Conservation (phyloP, 306 rosid species). For the Abrus precatorius region DNA sequence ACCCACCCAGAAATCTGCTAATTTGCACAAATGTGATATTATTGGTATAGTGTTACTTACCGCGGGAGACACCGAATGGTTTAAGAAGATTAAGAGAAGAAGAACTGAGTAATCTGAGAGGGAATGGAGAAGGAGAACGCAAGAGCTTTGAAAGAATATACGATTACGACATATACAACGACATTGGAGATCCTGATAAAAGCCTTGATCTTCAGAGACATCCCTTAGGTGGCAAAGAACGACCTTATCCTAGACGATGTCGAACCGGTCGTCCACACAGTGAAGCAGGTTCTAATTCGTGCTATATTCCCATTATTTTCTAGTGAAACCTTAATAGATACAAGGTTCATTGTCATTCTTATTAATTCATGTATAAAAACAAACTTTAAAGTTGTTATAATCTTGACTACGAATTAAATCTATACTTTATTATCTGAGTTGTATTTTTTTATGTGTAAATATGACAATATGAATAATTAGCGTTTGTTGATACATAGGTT, state of each 20-base stretch:
- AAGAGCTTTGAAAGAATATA: constrained; percentile 67
- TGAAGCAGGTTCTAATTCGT: constrained; percentile 43
- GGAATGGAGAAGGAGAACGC: constrained; percentile 69
- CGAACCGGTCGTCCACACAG: constrained; percentile 73
- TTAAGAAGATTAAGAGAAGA: constrained; percentile 61
- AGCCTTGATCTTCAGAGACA: constrained; percentile 57
- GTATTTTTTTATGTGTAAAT: too few species aligned
- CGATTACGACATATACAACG: constrained; percentile 76
- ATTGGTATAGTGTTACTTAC: constrained; percentile 61
- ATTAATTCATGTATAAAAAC: too few species aligned
- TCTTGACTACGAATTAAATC: too few species aligned
- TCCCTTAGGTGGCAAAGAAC: constrained; percentile 59
- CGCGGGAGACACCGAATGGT: constrained; percentile 68
- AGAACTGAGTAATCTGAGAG: constrained; percentile 60
- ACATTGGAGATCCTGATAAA: constrained; percentile 70
- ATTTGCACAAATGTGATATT: neutral
- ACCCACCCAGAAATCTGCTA: too few species aligned
- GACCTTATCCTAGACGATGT: constrained; percentile 78
- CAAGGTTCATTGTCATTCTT: too few species aligned
- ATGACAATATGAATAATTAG: too few species aligned
- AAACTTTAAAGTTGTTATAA: too few species aligned
- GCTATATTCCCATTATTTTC: neutral
- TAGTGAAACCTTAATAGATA: too few species aligned
- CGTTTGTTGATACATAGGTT: too few species aligned
- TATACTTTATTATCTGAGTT: too few species aligned